Base-by-base conservation (phyloP, 2,329 filamentous ascomycete species). In the Talaromyces islandicus region DNA sequence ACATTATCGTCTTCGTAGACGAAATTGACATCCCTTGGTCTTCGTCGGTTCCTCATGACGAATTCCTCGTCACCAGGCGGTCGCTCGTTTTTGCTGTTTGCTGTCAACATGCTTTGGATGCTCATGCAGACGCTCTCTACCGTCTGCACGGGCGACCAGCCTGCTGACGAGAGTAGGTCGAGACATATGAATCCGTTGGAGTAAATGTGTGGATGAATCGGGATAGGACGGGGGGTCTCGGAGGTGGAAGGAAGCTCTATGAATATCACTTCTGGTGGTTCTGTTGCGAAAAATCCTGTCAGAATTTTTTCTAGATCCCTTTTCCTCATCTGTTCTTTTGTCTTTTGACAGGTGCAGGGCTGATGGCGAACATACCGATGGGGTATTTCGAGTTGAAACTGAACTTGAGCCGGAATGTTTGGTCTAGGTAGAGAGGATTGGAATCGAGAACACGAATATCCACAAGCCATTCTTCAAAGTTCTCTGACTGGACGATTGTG, bases 121-220 rank as follows among this genome's bases (percentile, higher is more conserved):
- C 91, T 96, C 85, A 99, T 94, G 79, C 92, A 97, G 27, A 99
- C 88, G 70, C 90, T 96, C 79, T 97, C 93, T 9, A 97, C 94
- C 61, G 93, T 97, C 73, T 99, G 94, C 0, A 99, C 93, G 0
- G 94, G 94, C 54, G 89, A 94, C 94, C 94, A 99, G 60, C 94
- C 94, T 64, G 91, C 88, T 10, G 84, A 81, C 57, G 91, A 91
- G 9, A 99, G 86, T 1, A 99, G 84, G 69, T 99, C 94, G 54
- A 99, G 88, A 70, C 94, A 99, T 72, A 99, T 99, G 74, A 97
- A 96, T 68, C 94, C 94, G 75, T 99, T 99, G 68, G 90, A 94
- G 80, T 99, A 99, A 75, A 99, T 90, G 78, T 99, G 94, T 3
- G 94, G 94, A 70, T 99, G 94, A 74, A 96, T 92, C 0, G 94